Percentiles rank a stretch among this genome's conserved stretches.
Conservation (phyloP, 2,329 filamentous ascomycete genomes). For the Hypoxylon sp. region DNA sequence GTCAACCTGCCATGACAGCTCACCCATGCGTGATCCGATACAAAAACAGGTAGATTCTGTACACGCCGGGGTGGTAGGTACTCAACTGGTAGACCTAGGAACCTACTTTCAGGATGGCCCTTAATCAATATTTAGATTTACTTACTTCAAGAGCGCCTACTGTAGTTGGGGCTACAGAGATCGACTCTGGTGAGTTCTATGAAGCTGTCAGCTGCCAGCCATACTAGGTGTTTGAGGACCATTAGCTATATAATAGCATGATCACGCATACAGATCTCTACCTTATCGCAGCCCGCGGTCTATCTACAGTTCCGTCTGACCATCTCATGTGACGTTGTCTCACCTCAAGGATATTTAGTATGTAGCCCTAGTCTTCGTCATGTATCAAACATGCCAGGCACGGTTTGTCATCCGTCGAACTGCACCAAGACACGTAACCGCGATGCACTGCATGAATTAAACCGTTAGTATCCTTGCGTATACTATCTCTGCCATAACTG, state of each 20-base stretch:
- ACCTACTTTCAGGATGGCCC: no score
- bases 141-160: no score
- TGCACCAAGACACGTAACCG: no score
- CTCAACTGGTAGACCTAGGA: background rate
- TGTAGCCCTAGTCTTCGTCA: background rate
- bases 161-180: no score
- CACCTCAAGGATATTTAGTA: background rate
- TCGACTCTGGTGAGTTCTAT: no score
- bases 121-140: no score
- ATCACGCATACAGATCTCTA: no score
- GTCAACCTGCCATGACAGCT: background rate
- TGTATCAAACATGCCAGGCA: background rate
- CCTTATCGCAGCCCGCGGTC: no score
- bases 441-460: background rate
- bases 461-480: background rate
- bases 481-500: constrained; percentile 4
- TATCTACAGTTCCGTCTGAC: background rate
- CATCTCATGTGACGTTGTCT: background rate
- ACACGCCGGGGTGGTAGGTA: background rate
- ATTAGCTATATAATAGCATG: no score
- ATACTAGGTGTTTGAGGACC: no score
- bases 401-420: background rate
- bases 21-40: background rate
- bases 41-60: no score
- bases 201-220: no score